Conservation (phyloP, 2,329 filamentous ascomycete species). For the Aspergillus novoparasiticus region DNA sequence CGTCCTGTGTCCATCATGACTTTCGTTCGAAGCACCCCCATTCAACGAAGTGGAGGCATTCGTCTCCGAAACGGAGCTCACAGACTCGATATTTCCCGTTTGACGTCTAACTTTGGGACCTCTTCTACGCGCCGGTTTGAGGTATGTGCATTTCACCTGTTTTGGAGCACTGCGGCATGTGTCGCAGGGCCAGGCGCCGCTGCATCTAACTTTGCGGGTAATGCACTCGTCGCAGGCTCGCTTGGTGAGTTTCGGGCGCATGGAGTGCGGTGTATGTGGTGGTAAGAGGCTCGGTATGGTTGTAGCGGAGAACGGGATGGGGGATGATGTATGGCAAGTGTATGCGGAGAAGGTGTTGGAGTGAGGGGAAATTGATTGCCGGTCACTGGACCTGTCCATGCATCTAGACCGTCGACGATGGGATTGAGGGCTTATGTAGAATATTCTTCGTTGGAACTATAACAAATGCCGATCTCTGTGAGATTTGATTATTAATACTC, state of each 20-base stretch:
- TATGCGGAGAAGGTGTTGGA: not conserved
- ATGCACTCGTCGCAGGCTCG: slow-evolving; percentile 35
- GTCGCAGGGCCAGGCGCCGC: slow-evolving; percentile 31
- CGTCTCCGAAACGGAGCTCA: not conserved
- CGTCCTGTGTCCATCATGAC: not conserved
- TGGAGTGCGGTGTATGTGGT: not conserved
- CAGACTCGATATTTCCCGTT: not conserved
- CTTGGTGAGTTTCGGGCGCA: slow-evolving; percentile 26
- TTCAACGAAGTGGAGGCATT: not conserved
- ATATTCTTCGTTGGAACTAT: not conserved
- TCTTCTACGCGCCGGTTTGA: slow-evolving; percentile 29
- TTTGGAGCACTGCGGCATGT: slow-evolving; percentile 27
- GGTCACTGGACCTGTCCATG: not conserved
- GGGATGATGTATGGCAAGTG: not conserved
- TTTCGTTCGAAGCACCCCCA: not conserved
- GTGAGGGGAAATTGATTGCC: not conserved
- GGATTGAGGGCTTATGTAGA: not conserved
- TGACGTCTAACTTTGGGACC: slow-evolving; percentile 29
- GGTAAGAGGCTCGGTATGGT: not conserved
- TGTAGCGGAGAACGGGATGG: not conserved
- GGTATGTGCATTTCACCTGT: slow-evolving; percentile 28
- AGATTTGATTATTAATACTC: not conserved
- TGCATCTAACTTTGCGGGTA: slow-evolving; percentile 34
- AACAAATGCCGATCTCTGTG: not conserved
- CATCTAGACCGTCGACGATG: not conserved